Evolutionary conservation across 129 eudicot genomes (phyloP).

Genomic region (Artemisia argyi): DNA sequence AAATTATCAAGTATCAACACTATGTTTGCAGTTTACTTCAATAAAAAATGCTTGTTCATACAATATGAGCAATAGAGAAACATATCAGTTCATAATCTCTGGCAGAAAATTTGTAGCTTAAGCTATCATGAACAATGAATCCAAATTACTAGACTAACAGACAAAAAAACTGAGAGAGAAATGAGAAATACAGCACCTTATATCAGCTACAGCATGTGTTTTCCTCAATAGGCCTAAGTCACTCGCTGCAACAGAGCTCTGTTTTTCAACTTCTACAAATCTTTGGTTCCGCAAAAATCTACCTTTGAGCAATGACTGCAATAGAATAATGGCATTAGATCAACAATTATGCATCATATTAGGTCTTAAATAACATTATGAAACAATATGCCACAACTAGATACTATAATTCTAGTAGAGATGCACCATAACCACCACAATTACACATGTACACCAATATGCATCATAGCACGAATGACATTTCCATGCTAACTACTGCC

Average conservation of each 20-base stretch:
- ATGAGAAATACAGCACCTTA: conserved; percentile 47
- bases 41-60: not conserved
- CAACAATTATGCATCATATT: conserved; percentile 15
- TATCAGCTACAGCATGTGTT: conserved; percentile 68
- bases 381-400: not conserved
- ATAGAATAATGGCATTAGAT: conserved; percentile 23
- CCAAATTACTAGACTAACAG: not conserved
- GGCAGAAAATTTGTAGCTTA: not conserved
- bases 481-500: not conserved
- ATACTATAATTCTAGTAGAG: not conserved
- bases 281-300: conserved; percentile 61
- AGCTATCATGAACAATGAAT: not conserved
- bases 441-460: conserved; percentile 1
- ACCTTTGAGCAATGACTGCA: conserved; percentile 64
- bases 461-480: not conserved
- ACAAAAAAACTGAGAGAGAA: not conserved
- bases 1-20: no score
- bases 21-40: not conserved
- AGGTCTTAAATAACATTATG: not conserved
- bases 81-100: not conserved
- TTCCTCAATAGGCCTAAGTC: conserved; percentile 80
- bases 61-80: not conserved
- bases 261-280: conserved; percentile 43
- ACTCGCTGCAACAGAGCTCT: conserved; percentile 56
- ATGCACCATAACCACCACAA: conserved; percentile 11